Conservation (phyloP, 495 filamentous ascomycete species). For the Darksidea phi region DNA sequence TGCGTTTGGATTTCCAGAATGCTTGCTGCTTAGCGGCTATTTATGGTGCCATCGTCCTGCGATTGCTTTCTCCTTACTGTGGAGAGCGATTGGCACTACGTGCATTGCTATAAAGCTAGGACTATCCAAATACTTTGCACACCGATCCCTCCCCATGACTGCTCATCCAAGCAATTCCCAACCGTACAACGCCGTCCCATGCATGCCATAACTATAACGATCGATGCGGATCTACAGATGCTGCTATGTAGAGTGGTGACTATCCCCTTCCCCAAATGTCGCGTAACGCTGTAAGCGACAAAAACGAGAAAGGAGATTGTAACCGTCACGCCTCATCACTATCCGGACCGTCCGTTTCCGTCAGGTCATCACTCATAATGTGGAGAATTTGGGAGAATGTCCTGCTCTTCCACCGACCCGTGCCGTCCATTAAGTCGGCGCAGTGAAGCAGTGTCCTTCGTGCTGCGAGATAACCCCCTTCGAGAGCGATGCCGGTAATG, state of each 20-base stretch:
- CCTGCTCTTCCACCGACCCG: conserved; percentile 53
- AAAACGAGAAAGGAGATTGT: conserved; percentile 9
- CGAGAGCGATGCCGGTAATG: conserved; percentile 50
- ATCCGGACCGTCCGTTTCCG: conserved; percentile 44
- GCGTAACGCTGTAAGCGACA: conserved; percentile 11
- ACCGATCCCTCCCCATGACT: too few relatives aligned
- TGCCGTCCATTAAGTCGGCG: conserved; percentile 52
- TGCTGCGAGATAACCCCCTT: conserved; percentile 52
- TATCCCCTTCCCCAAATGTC: conserved; percentile 27
- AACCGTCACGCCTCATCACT: conserved; percentile 32
- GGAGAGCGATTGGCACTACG: too few relatives aligned
- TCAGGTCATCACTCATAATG: conserved; percentile 57
- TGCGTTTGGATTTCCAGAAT: too few relatives aligned
- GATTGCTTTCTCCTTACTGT: too few relatives aligned
- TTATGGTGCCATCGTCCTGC: too few relatives aligned
- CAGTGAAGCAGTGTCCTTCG: conserved; percentile 53
- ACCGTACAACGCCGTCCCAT: too few relatives aligned
- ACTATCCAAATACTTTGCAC: too few relatives aligned
- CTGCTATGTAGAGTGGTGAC: neutral
- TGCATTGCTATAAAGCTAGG: too few relatives aligned
- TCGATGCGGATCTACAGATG: too few relatives aligned
- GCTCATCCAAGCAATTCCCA: too few relatives aligned
- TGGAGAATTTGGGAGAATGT: conserved; percentile 52
- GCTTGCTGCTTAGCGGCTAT: too few relatives aligned
- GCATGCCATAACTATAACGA: too few relatives aligned